Evolutionary conservation across 2,329 filamentous ascomycete species (phyloP).

Genomic region (Gnomoniopsis smithogilvyi): DNA sequence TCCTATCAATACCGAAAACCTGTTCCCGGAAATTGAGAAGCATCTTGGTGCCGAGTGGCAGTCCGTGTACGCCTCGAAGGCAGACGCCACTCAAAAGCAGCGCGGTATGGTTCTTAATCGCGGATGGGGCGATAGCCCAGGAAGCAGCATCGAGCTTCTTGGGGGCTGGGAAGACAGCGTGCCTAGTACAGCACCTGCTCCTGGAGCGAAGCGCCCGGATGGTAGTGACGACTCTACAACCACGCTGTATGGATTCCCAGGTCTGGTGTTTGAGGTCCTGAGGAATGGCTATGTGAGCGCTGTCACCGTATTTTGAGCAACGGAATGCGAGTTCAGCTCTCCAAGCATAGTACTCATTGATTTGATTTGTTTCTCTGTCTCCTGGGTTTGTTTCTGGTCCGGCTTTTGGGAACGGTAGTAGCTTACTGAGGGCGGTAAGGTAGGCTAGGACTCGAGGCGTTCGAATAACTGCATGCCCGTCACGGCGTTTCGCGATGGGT

Average conservation of each 20-base stretch:
- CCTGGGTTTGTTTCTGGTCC: too few relatives aligned
- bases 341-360: too few relatives aligned
- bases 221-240: slow-evolving; percentile 62
- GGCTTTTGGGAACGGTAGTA: too few relatives aligned
- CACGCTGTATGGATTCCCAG: slow-evolving; percentile 89
- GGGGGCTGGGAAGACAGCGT: slow-evolving; percentile 81
- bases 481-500: too few relatives aligned
- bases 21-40: slow-evolving; percentile 70
- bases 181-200: slow-evolving; percentile 40
- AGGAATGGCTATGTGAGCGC: slow-evolving; percentile 89
- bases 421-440: too few relatives aligned
- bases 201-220: slow-evolving; percentile 49
- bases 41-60: slow-evolving; percentile 69
- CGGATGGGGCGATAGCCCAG: slow-evolving; percentile 87
- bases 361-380: too few relatives aligned
- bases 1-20: slow-evolving; percentile 70
- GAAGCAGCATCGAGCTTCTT: slow-evolving; percentile 81
- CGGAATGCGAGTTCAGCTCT: background rate
- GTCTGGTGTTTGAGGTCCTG: slow-evolving; percentile 91
- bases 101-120: slow-evolving; percentile 86
- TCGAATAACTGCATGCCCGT: too few relatives aligned
- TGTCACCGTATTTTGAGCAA: slow-evolving; percentile 75
- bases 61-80: slow-evolving; percentile 56
- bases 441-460: too few relatives aligned
- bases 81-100: slow-evolving; percentile 50